Percentiles rank a stretch among this genome's conserved stretches.
phyloP scores from a whole-genome alignment of 176 grass and related monocot genomes.

The Eleusine coracana region DNA sequence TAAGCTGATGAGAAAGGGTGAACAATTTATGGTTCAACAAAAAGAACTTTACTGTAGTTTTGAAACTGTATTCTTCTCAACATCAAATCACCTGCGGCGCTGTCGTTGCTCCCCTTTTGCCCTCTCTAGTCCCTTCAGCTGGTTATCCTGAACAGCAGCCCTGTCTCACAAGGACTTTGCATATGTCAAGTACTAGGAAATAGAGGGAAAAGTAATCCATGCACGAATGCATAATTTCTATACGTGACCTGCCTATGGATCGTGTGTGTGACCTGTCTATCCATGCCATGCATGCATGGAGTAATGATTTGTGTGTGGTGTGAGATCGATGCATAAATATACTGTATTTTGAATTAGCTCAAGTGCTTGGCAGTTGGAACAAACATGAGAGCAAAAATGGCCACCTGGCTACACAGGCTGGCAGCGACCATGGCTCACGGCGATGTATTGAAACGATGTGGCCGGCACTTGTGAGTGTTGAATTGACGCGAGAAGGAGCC shows the following conservation, averaged over 20 bases:
- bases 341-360: too few species aligned
- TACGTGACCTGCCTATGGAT: too few species aligned
- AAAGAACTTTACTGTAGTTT: background rate
- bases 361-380: too few species aligned
- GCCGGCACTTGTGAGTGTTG: background rate
- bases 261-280: too few species aligned
- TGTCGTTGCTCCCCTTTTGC: conserved; percentile 38
- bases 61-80: conserved; percentile 27
- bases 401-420: background rate
- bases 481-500: conserved; percentile 24
- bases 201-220: background rate
- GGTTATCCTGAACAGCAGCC: conserved; percentile 9
- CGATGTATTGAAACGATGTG: background rate
- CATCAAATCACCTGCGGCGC: conserved; percentile 52
- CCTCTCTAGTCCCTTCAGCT: conserved; percentile 42
- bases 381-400: background rate
- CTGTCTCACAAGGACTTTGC: background rate
- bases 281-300: background rate
- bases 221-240: background rate
- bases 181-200: conserved; percentile 3
- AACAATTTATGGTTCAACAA: too few species aligned
- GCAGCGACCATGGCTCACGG: too few species aligned
- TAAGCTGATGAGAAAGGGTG: too few species aligned
- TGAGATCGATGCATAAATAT: too few species aligned
- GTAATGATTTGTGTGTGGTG: too few species aligned